Percentiles rank a stretch among this genome's conserved stretches.
Evolutionary conservation across 495 filamentous ascomycete species (phyloP).

Genomic region (Penicillium steckii): DNA sequence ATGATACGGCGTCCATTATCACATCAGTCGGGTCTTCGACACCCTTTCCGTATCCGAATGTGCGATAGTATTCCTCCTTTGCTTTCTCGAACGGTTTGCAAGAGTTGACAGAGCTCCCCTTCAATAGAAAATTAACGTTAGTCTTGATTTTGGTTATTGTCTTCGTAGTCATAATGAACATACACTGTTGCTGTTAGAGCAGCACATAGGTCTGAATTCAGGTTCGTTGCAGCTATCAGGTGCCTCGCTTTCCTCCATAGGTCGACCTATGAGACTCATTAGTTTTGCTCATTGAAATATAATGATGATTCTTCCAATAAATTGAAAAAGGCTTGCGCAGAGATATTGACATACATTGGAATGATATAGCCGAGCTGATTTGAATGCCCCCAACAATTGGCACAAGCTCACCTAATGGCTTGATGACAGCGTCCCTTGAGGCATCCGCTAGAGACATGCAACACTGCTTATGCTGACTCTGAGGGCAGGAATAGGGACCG

Average conservation of each 20-base stretch:
- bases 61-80: slow-evolving; percentile 22
- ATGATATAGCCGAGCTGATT: slow-evolving; percentile 23
- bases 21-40: slow-evolving; percentile 14
- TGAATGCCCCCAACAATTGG: slow-evolving; percentile 24
- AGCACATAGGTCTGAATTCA: slow-evolving; percentile 33
- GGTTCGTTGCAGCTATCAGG: slow-evolving; percentile 21
- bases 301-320: background rate
- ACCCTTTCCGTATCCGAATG: slow-evolving; percentile 8
- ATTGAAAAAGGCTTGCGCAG: background rate
- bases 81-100: slow-evolving; percentile 30
- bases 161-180: background rate
- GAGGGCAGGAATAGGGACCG: slow-evolving; percentile 23
- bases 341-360: slow-evolving; percentile 30
- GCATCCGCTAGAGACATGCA: slow-evolving; percentile 26
- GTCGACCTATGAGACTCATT: slow-evolving; percentile 11
- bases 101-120: background rate
- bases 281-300: background rate
- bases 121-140: background rate
- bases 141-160: background rate
- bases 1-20: slow-evolving; percentile 21
- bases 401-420: slow-evolving; percentile 20
- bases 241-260: slow-evolving; percentile 16
- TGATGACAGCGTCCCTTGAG: slow-evolving; percentile 15
- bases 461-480: slow-evolving; percentile 28
- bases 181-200: slow-evolving; percentile 17